Base-by-base conservation (phyloP, 495 filamentous ascomycete genomes). In the Hamigera avellanea region DNA sequence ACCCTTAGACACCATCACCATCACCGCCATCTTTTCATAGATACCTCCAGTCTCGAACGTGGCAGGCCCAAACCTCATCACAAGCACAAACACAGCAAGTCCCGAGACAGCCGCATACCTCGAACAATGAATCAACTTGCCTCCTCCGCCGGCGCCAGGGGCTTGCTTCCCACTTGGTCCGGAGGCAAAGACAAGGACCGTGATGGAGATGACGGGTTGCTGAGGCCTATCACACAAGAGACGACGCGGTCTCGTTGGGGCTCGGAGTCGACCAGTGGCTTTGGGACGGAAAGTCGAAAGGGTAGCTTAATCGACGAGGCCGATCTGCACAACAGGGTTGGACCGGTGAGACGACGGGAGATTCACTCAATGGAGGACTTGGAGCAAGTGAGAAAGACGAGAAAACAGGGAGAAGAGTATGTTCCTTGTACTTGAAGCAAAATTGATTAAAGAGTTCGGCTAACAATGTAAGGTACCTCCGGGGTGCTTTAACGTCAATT, bases 371-470 rank as follows among this genome's bases (percentile, higher is more conserved):
- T 56, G 46, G 61, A 57, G 19, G 64, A 69, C 46, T 43, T 70
- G 34, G 55, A 56, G 31, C 48, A 48, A 39, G 59, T 66, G 23
- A 63, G 46, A 33, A 47, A 53, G 43, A 54, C 45, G 31, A 53
- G 64, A 18, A 65, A 62, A 40, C 57, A 50, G 41, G 59, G 61
- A n/a, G 69, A 72, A 49, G 54, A 63, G 69, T 72, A 54, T 21
- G 67, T 38, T 6, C 8, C 23, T n/a, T n/a, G n/a, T n/a, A n/a
- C n/a, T n/a, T n/a, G 17, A 28, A 9, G 27, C 10, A 28, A n/a
- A n/a, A n/a, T n/a, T n/a, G n/a, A n/a, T n/a, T n/a, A n/a, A n/a
- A n/a, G n/a, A n/a, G n/a, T n/a, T n/a, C n/a, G n/a, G n/a, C 26
- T 16, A 21, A 25, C 26, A 28, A 18, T 34, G 12, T 33, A 23